Conservation (phyloP, 2,329 filamentous ascomycete species). For the Albophoma yamanashiensis region DNA sequence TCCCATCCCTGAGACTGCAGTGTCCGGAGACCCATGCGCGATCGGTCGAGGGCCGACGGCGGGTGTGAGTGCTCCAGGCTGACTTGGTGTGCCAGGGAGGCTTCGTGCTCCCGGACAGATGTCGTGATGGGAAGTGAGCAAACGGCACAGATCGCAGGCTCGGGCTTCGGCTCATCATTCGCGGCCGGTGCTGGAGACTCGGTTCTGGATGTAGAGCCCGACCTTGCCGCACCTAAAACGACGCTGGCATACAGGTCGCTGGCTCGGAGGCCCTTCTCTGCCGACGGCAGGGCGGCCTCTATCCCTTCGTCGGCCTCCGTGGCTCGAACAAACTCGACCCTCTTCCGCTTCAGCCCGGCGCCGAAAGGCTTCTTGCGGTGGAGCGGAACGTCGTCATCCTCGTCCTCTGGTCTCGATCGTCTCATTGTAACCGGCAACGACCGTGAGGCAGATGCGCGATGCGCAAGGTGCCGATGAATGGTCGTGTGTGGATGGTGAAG, state of each 20-base stretch:
- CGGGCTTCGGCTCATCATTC: constrained; percentile 1
- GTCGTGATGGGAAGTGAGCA: constrained; percentile 24
- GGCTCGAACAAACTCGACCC: constrained; percentile 47
- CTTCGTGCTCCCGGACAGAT: constrained; percentile 36
- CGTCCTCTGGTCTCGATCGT: constrained; percentile 9
- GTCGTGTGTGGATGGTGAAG: background rate
- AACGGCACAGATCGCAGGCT: constrained; percentile 17
- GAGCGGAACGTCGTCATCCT: constrained; percentile 32
- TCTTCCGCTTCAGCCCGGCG: constrained; percentile 41
- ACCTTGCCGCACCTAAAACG: constrained; percentile 39
- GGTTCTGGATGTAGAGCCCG: constrained; percentile 7
- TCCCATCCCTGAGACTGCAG: constrained; percentile 63
- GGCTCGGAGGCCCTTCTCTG: constrained; percentile 19
- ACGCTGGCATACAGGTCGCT: constrained; percentile 57
- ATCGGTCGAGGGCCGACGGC: constrained; percentile 60
- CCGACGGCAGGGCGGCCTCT: constrained; percentile 10
- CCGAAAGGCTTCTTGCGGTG: constrained; percentile 45
- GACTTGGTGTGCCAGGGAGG: constrained; percentile 61
- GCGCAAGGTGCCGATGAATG: background rate
- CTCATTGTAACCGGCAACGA: background rate
- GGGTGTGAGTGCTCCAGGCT: constrained; percentile 59
- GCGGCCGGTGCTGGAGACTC: background rate
- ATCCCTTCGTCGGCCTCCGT: constrained; percentile 24
- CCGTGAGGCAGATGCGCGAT: background rate
- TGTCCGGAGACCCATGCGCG: constrained; percentile 57